A percentile compares a stretch with the other conserved stretches of the same genome.
Conservation (phyloP, 805 yeast species). For the Zygotorulaspora danielsina region DNA sequence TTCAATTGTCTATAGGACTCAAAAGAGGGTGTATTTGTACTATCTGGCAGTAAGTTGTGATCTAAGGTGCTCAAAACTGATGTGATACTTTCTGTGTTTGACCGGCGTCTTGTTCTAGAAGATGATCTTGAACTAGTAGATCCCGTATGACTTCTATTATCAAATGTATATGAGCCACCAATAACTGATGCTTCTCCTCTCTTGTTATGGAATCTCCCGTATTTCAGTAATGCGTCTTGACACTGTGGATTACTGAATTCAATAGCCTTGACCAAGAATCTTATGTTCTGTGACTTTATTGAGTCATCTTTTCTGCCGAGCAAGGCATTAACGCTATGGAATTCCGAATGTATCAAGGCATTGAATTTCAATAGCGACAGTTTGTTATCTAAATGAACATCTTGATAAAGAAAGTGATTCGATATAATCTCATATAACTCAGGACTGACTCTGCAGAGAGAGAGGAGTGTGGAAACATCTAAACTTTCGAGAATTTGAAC, state of each 20-base stretch:
- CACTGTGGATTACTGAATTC: conserved; percentile 33
- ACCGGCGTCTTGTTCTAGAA: conserved; percentile 5
- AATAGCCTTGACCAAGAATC: conserved; percentile 28
- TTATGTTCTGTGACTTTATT: conserved; percentile 19
- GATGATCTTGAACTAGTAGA: neutral
- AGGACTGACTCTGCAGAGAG: conserved; percentile 26
- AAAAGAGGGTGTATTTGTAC: conserved; percentile 4
- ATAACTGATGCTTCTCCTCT: conserved; percentile 19
- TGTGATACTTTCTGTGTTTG: conserved; percentile 3
- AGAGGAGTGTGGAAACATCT: conserved; percentile 21
- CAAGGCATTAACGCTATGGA: conserved; percentile 22
- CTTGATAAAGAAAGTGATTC: conserved; percentile 26
- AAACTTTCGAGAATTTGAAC: conserved; percentile 24
- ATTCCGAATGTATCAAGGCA: conserved; percentile 32
- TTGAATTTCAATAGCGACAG: conserved; percentile 29
- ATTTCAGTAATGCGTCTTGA: conserved; percentile 34
- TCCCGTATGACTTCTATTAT: conserved; percentile 2
- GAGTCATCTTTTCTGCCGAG: conserved; percentile 4
- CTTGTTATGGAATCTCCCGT: conserved; percentile 27
- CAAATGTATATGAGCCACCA: conserved; percentile 27
- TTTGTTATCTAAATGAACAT: conserved; percentile 26
- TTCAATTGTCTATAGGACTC: conserved; percentile 8
- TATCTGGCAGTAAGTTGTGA: conserved; percentile 23
- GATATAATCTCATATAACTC: conserved; percentile 25
- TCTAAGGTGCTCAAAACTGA: conserved; percentile 6